Conservation (phyloP, 352 stramenopile genomes). For the Phytophthora meadii region DNA sequence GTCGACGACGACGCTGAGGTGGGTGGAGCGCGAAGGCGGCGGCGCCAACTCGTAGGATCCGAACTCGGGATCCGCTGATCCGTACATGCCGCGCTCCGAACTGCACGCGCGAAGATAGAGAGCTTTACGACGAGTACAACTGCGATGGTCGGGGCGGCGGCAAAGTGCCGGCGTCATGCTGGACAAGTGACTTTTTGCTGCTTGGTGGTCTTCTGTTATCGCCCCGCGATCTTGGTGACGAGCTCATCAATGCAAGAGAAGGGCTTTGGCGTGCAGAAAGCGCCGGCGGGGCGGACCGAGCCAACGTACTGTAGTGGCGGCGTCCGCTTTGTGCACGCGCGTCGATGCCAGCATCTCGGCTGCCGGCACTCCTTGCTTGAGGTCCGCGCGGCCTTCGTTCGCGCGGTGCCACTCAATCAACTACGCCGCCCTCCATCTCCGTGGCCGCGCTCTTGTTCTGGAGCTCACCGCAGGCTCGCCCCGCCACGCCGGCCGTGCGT, state of each 20-base stretch:
- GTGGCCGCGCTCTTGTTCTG: constrained; percentile 38
- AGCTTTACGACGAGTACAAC: background rate
- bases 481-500: background rate
- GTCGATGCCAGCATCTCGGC: constrained; percentile 7
- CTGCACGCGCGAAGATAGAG: background rate
- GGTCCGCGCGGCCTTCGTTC: constrained; percentile 9
- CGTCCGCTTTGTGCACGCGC: constrained; percentile 10
- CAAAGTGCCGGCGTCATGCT: background rate
- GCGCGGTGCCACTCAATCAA: constrained; percentile 5
- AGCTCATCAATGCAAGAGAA: constrained; percentile 37
- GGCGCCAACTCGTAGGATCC: constrained; percentile 30
- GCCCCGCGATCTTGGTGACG: constrained; percentile 33
- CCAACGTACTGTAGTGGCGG: constrained; percentile 4
- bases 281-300: constrained; percentile 24
- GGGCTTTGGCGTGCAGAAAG: constrained; percentile 26
- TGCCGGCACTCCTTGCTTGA: background rate
- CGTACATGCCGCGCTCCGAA: background rate
- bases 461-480: constrained; percentile 3
- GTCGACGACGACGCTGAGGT: constrained; percentile 11
- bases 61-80: constrained; percentile 21
- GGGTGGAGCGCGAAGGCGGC: constrained; percentile 4
- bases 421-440: constrained; percentile 17
- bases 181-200: constrained; percentile 5
- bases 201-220: constrained; percentile 8
- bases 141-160: background rate